Evolutionary conservation across 2,329 filamentous ascomycete genomes (phyloP), one percentile per base, ranked within the genome.

Genomic region (Penicillium aurantiogriseum): DNA sequence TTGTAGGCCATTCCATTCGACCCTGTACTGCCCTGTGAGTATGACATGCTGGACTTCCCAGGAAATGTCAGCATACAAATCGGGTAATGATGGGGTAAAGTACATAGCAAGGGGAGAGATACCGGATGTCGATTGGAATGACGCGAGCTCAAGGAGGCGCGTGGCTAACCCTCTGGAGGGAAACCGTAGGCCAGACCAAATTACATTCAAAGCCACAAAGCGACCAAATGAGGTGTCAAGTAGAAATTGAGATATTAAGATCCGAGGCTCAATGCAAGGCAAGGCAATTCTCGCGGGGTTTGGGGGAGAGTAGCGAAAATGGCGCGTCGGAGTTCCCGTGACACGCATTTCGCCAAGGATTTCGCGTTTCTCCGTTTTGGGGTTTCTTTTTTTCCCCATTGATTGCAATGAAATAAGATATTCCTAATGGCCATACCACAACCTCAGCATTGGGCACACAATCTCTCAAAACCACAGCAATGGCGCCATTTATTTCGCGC

Each of bases 401-500:
- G 35, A 27, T 27, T 53, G n/a, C 8, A 45, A 36, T 52, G 21
- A 42, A 33, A 33, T 40, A 21, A 42, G 27, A 27, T 52, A 43
- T 19, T 21, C 17, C 39, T 19, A 11, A 53, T 56, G 54, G 33
- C 54, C 29, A 25, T 35, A 27, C 44, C 49, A 56, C 59, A 48
- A 27, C 44, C 27, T 61, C 58, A 21, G 61, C 67, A 47, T 67
- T 69, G 52, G 56, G 66, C 64, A 54, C 62, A 67, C 51, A 51
- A 57, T 19, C 49, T 55, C 13, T 53, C 50, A 40, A 54, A 49
- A 29, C 21, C 55, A 31, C 17, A 42, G 15, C 59, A 67, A 67
- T 77, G 74, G 75, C 68, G 66, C 31, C 79, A 82, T 66, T 71
- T 85, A 45, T 76, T 84, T 61, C 82, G 85, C 48, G 76, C 80